Evolutionary conservation across 306 rosid genomes (phyloP).

Genomic region (Vicia faba): DNA sequence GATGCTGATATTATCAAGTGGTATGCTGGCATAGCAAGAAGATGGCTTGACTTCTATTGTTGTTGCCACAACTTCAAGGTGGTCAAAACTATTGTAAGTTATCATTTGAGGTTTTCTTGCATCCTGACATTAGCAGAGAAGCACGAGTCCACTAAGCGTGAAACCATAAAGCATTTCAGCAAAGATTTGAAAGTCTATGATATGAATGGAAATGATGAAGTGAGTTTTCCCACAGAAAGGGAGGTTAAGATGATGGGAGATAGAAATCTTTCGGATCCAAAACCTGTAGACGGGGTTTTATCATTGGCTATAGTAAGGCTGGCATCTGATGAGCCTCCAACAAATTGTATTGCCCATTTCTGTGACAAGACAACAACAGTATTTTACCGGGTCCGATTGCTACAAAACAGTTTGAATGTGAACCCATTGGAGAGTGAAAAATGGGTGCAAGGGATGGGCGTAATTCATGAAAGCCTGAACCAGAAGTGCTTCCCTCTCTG

Average conservation of each 20-base stretch:
- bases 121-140: slow-evolving; percentile 87
- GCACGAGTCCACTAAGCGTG: slow-evolving; percentile 79
- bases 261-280: slow-evolving; percentile 75
- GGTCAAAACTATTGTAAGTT: slow-evolving; percentile 76
- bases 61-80: slow-evolving; percentile 86
- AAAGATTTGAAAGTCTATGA: slow-evolving; percentile 85
- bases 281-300: slow-evolving; percentile 73
- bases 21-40: slow-evolving; percentile 84
- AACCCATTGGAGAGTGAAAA: slow-evolving; percentile 54
- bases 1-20: slow-evolving; percentile 81
- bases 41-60: slow-evolving; percentile 85
- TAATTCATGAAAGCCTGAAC: slow-evolving; percentile 66
- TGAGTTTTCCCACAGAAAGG: slow-evolving; percentile 76
- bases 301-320: slow-evolving; percentile 69
- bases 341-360: slow-evolving; percentile 72
- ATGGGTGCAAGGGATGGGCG: slow-evolving; percentile 76
- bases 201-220: slow-evolving; percentile 64
- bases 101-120: slow-evolving; percentile 94
- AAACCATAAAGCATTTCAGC: slow-evolving; percentile 73
- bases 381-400: slow-evolving; percentile 63
- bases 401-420: slow-evolving; percentile 59
- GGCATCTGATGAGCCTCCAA: slow-evolving; percentile 70
- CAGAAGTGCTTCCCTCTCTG: slow-evolving; percentile 79
- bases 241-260: slow-evolving; percentile 96
- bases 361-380: slow-evolving; percentile 62